Evolutionary conservation across 2,329 filamentous ascomycete genomes (phyloP), one percentile per base, ranked within the genome.

Genomic region (Orbilia oligospora): DNA sequence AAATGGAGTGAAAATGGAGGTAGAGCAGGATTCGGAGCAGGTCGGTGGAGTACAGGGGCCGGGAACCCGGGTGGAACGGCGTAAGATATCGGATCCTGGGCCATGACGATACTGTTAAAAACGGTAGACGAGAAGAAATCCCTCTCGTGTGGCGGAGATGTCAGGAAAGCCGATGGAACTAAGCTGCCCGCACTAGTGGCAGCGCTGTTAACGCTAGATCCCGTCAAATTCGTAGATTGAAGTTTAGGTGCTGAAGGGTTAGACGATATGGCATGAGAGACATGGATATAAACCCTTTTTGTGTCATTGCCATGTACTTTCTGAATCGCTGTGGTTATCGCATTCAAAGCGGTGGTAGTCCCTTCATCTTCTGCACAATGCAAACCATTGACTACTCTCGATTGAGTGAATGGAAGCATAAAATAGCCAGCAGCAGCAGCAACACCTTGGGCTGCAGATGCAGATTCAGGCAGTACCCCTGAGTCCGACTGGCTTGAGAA

Each of bases 61-160:
- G 76, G 55, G 10, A 69, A 70, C 48, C 80, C 79, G 38, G 79
- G 55, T 30, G 65, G 65, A 6, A 76, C 72, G n/a, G 80, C 76
- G 2, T 81, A 80, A 48, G 80, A 79, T 38, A 80, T 61, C 18
- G 75, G 80, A 22, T 80, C 80, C 10, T 80, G 80, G 4, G 81
- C 81, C 71, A 82, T 80, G 64, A 82, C 81, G 22, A 82, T 82
- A 55, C 81, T 81, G 41, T 81, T 82, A 64, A 82, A 82, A 24
- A 82, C 73, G 14, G 80, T 81, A 1, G 81, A 81, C 9, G 81
- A 80, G 71, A 82, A 82, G 69, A 82, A 82, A 46, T 81, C 80
- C 1, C 80, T 71, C 56, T 63, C 80, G 55, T 68, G 80, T 27
- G 55, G 67, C 36, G 75, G 55, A 30, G 64, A 77, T 18, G 65